Evolutionary conservation across 1,139 yeast genomes (phyloP), one percentile per base, ranked within the genome.

Genomic region (Zygosaccharomyces pseudobailii): DNA sequence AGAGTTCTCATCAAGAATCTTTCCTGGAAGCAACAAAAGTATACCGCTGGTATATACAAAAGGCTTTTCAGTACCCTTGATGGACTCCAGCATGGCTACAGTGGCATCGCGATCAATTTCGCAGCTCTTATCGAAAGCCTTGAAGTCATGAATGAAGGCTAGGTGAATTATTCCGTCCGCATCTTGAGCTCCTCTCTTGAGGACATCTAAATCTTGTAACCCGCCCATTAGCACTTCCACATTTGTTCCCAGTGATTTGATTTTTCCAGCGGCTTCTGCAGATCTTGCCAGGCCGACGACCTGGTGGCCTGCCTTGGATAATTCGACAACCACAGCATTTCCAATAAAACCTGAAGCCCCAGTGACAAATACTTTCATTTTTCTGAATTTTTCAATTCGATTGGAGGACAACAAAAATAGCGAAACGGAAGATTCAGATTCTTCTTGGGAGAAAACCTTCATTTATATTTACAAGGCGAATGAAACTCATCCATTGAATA

Each of bases 161-260:
- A 68, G 49, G 45, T 71, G 73, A 19, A 69, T 40, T 4, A 62
- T 63, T 9, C 64, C 74, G 47, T 70, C 73, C 8, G 64, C 40
- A 30, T 56, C 57, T 8, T 49, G 40, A 9, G 70, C 67, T n/a
- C 55, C 65, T 37, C 58, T 48, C 19, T 45, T 55, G 8, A 71
- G 52, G 2, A 54, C 28, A 4, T 68, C 69, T 1, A 56, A 30
- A 33, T 62, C 65, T 9, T 43, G 45, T 4, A 70, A 46, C 8
- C 46, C 52, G n/a, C 73, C 74, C 9, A 41, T 40, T 13, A 67
- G 45, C 9, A 55, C 50, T 25, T 55, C 46, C 27, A 55, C 52
- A 24, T 43, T 36, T 7, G 49, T 60, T 30, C 67, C 68, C n/a
- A 53, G 24, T 2, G 45, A 39, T 28, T 43, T 30, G 17, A 64